Percentiles rank a stretch among this genome's conserved stretches.
phyloP scores from a whole-genome alignment of 768 basidiomycete species.

The Leccinellum rugosiceps region DNA sequence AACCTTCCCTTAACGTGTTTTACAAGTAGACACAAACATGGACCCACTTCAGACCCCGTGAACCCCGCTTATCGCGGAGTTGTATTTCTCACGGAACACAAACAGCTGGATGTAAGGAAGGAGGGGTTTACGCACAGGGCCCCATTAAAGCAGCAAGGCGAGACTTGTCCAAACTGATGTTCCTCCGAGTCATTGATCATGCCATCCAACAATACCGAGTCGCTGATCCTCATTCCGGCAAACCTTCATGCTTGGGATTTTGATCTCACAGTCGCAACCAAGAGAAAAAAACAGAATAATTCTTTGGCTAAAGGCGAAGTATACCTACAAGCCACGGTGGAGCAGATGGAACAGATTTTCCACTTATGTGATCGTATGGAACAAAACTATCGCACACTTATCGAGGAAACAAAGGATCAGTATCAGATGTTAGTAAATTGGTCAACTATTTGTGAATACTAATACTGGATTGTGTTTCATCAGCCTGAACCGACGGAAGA shows the following conservation, averaged over 20 bases:
- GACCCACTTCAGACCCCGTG: neutral
- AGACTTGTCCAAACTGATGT: neutral
- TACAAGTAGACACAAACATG: neutral
- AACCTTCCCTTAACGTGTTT: no score
- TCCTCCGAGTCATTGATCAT: slow-evolving; percentile 7
- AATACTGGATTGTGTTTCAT: neutral
- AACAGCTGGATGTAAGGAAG: neutral
- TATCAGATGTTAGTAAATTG: neutral
- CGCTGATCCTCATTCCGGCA: neutral
- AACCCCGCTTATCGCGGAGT: neutral
- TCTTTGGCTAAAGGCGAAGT: neutral
- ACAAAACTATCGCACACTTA: neutral
- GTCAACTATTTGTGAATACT: neutral
- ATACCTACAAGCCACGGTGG: slow-evolving; percentile 7
- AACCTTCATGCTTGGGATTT: neutral
- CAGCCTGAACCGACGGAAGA: neutral
- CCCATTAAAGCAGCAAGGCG: neutral
- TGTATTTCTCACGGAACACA: neutral
- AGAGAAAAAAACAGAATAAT: no score
- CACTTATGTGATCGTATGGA: neutral
- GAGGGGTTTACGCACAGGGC: neutral
- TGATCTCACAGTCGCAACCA: slow-evolving; percentile 2
- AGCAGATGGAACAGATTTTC: slow-evolving; percentile 8
- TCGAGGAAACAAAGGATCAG: neutral
- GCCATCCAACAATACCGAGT: slow-evolving; percentile 5